A percentile compares a stretch with the other conserved stretches of the same genome.
These are phyloP conservation scores for Yamadazyma epiphylla DNA, from an alignment of 1,139 yeast genomes.

Conservation along the genomic window DNA sequence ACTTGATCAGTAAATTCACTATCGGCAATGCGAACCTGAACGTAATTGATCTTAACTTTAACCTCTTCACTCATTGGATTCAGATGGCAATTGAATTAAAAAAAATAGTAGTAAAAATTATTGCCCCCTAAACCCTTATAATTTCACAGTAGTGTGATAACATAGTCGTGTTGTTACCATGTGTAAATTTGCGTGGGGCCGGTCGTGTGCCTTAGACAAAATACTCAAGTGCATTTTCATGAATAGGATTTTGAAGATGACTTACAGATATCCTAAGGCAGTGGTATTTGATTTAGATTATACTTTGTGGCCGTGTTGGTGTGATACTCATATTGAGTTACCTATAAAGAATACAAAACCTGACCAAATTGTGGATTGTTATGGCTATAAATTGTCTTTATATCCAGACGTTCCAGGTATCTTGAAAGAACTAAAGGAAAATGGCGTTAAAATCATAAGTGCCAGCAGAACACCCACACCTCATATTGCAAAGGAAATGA, in stretches of 20 bases:
- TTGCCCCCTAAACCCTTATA: not conserved
- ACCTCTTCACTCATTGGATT: slow-evolving; percentile 2
- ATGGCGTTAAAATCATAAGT: slow-evolving; percentile 48
- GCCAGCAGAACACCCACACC: slow-evolving; percentile 73
- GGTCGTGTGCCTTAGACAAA: too few relatives aligned
- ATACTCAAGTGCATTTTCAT: too few relatives aligned
- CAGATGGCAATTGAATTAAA: not conserved
- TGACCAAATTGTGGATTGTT: slow-evolving; percentile 34
- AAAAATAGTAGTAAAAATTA: not conserved
- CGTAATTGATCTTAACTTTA: slow-evolving; percentile 10
- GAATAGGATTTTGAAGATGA: too few relatives aligned
- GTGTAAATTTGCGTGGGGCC: too few relatives aligned
- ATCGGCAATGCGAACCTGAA: slow-evolving; percentile 7
- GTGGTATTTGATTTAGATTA: slow-evolving; percentile 75
- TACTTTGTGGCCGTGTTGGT: slow-evolving; percentile 74
- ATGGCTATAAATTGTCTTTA: slow-evolving; percentile 47
- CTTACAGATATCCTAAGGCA: slow-evolving; percentile 45
- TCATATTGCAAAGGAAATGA: slow-evolving; percentile 52
- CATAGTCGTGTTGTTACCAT: too few relatives aligned
- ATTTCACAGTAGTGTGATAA: too few relatives aligned
- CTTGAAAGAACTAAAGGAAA: slow-evolving; percentile 36
- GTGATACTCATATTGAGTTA: slow-evolving; percentile 61
- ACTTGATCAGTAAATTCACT: slow-evolving; percentile 5
- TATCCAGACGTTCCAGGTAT: slow-evolving; percentile 62
- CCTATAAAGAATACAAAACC: slow-evolving; percentile 29